These are phyloP conservation scores for Anastatica hierochuntica DNA, from an alignment of 345 rosid genomes.

Conservation along the genomic window DNA sequence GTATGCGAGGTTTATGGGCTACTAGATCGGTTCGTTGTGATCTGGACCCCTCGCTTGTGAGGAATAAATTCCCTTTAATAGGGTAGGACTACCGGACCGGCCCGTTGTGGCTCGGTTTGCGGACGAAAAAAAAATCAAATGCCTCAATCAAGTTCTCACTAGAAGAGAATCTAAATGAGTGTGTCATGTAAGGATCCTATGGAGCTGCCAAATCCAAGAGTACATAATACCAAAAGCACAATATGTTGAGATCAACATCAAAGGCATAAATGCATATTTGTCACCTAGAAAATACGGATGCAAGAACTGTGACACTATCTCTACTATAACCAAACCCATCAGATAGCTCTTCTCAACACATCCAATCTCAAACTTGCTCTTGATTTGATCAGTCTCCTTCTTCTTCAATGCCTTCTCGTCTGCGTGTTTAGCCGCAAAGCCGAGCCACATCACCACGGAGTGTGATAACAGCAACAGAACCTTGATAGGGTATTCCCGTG, in stretches of 20 bases:
- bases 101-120: too few relatives aligned
- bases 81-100: too few relatives aligned
- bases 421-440: conserved; percentile 36
- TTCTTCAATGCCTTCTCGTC: conserved; percentile 7
- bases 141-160: too few relatives aligned
- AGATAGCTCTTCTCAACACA: conserved; percentile 42
- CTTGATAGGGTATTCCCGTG: conserved; percentile 81
- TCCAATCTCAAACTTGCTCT: conserved; percentile 38
- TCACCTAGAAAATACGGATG: conserved; percentile 62
- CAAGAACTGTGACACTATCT: conserved; percentile 62
- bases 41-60: too few relatives aligned
- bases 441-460: conserved; percentile 42
- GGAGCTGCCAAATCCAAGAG: conserved; percentile 91
- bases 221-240: conserved; percentile 58
- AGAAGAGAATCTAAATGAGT: too few relatives aligned
- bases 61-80: too few relatives aligned
- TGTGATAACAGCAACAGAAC: conserved; percentile 54
- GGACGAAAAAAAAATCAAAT: too few relatives aligned
- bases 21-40: too few relatives aligned
- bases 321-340: conserved; percentile 52
- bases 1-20: too few relatives aligned
- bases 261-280: conserved; percentile 61
- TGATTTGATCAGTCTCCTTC: conserved; percentile 14
- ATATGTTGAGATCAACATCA: conserved; percentile 62
- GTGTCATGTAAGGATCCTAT: conserved; percentile 22